Evolutionary conservation across 495 filamentous ascomycete genomes (phyloP), one percentile per base, ranked within the genome.

Genomic region (Trichoderma gamsii): DNA sequence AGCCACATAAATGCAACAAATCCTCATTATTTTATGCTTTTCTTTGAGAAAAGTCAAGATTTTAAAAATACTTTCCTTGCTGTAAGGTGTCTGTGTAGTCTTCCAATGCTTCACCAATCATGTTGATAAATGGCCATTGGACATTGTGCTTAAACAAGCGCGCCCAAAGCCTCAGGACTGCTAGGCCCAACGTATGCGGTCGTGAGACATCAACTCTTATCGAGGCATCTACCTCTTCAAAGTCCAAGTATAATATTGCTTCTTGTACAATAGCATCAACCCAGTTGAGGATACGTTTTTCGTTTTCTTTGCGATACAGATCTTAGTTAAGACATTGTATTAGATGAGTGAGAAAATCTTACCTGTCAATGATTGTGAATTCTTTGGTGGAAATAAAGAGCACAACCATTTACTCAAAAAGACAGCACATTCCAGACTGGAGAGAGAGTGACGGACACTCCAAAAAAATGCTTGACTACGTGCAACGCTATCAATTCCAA

Each of bases 381-480:
- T 16, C 1, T 21, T 6, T 27, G 35, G 23, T 63, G n/a, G 69
- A n/a, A 79, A 79, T 41, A 83, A 79, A 16, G 78, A 75, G 8
- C 81, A 76, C 16, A 82, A 73, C 81, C 80, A 82, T 69, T 82
- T 81, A 67, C 80, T 79, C 1, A 81, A 68, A 4, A 82, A 70
- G 4, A 82, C 76, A 2, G 76, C 80, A 65, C 79, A 82, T 70
- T 82, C 80, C 12, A 81, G 71, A 66, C 77, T 80, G 2, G 77
- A 78, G 11, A 80, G 74, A 1, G 79, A 81, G 68, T 81, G 80
- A 11, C 77, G 75, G 9, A 80, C 83, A 63, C 81, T 83, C 82
- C 82, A 84, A 74, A 84, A 84, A 69, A 84, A 84, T 3, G 82
- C 82, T 67, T 83, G 82, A 21, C 81, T 84, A 64, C 81, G 73